Conservation (phyloP, 1,284 basidiomycete species). For the Ustilago trichophora region DNA sequence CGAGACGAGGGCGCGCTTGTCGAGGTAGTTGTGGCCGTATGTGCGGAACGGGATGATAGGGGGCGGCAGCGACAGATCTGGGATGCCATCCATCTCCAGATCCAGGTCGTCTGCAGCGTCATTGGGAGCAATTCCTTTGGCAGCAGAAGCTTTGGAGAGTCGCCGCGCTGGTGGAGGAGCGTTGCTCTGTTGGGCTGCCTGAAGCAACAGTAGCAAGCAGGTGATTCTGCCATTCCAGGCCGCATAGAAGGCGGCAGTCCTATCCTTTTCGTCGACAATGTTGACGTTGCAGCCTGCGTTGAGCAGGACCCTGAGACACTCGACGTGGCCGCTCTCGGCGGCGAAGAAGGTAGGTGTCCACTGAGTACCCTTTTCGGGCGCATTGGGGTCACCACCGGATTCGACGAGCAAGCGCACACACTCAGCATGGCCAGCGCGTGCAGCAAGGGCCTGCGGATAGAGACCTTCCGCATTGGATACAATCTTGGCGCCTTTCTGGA, state of each 20-base stretch:
- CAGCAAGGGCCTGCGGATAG: slow-evolving; percentile 94
- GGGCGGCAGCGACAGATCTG: slow-evolving; percentile 90
- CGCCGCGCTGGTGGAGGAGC: slow-evolving; percentile 1
- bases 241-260: slow-evolving; percentile 89
- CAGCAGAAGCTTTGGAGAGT: slow-evolving; percentile 14
- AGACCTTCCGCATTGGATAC: slow-evolving; percentile 91
- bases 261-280: slow-evolving; percentile 83
- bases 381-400: slow-evolving; percentile 69
- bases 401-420: slow-evolving; percentile 82
- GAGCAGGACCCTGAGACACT: slow-evolving; percentile 81
- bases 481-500: slow-evolving; percentile 80
- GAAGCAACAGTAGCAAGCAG: slow-evolving; percentile 68
- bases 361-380: slow-evolving; percentile 90
- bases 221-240: slow-evolving; percentile 94
- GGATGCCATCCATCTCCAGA: slow-evolving; percentile 80
- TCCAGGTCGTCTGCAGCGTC: slow-evolving; percentile 53
- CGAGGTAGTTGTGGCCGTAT: slow-evolving; percentile 71
- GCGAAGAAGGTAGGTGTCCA: slow-evolving; percentile 99
- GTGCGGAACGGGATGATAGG: slow-evolving; percentile 87
- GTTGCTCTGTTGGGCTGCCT: slow-evolving; percentile 49
- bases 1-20: slow-evolving; percentile 86
- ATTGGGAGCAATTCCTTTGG: slow-evolving; percentile 12
- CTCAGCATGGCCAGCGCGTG: slow-evolving; percentile 88
- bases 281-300: slow-evolving; percentile 80
- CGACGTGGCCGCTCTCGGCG: slow-evolving; percentile 83